Evolutionary conservation across 2,329 filamentous ascomycete genomes (phyloP).

Genomic region (Salinomyces thailandicus): DNA sequence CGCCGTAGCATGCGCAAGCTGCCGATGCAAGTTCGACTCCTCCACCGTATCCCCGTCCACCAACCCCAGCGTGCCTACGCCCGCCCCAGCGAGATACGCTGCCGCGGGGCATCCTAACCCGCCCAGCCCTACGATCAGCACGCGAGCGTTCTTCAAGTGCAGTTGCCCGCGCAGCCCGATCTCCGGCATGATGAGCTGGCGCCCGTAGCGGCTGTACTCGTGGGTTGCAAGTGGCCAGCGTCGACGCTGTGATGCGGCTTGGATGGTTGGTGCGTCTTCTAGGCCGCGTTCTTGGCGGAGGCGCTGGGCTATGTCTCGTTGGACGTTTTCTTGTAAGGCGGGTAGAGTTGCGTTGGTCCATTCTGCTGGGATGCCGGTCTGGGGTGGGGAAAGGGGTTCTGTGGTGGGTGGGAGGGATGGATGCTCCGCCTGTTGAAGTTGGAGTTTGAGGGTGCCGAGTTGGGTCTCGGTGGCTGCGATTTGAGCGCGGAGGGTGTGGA

Average conservation of each 20-base stretch:
- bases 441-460: slow-evolving; percentile 30
- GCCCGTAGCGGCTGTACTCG: slow-evolving; percentile 78
- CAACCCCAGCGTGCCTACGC: slow-evolving; percentile 71
- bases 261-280: slow-evolving; percentile 1
- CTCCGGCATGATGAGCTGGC: slow-evolving; percentile 80
- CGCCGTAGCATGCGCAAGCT: slow-evolving; percentile 66
- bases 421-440: slow-evolving; percentile 35
- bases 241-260: background rate
- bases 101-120: slow-evolving; percentile 87
- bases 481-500: slow-evolving; percentile 32
- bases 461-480: slow-evolving; percentile 34
- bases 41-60: slow-evolving; percentile 86
- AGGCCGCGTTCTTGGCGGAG: slow-evolving; percentile 13
- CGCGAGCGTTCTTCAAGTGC: slow-evolving; percentile 54
- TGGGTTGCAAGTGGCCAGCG: slow-evolving; percentile 59
- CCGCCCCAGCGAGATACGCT: slow-evolving; percentile 83
- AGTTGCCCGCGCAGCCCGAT: slow-evolving; percentile 73
- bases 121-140: slow-evolving; percentile 77
- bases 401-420: slow-evolving; percentile 1
- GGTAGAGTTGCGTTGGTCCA: slow-evolving; percentile 33
- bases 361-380: slow-evolving; percentile 32
- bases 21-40: slow-evolving; percentile 80
- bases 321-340: slow-evolving; percentile 8
- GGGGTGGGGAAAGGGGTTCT: slow-evolving; percentile 13
- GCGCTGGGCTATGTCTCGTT: slow-evolving; percentile 10